Base-by-base conservation (phyloP, 192 early-diverging fungal species). In the Podila clonocystis region DNA sequence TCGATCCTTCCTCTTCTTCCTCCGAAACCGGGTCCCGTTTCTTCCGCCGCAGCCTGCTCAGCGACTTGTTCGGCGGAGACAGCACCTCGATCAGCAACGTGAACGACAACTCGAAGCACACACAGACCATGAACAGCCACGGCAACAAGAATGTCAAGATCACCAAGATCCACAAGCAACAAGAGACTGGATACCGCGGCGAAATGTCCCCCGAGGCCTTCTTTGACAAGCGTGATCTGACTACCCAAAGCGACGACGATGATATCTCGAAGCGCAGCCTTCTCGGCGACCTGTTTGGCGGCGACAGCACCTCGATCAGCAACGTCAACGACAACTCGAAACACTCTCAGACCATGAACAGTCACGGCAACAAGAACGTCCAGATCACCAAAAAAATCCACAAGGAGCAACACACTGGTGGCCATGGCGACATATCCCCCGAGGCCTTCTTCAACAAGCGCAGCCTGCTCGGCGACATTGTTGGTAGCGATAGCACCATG, bases 51-150 rank as follows among this genome's bases (percentile, higher is more conserved):
- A 59, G 67, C 26, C 50, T 75, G 2, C 41, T 68, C 0, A 55
- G 63, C 5, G 67, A 34, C 7, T 38, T 75, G n/a, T 29, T 68
- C 28, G 61, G 73, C 30, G 55, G 52, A 1, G 30, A 64, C 57
- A 55, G 58, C 13, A 67, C 58, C 22, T n/a, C 50, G 26, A 75
- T 68, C 31, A 50, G 34, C 30, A 69, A 70, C 45, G 58, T 70
- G 24, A 60, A 76, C 33, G 74, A 76, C 31, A 76, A 70, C 62
- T 76, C 67, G 63, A 57, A 76, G 59, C 38, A 70, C 13, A 24
- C 17, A 4, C 58, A 70, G 41, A 62, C 68, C 22, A 50, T 48
- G 68, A 70, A 62, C 68, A 33, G 59, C 12, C 59, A 70, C 7
- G 68, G 45, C 4, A 61, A 61, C 26, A 61, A 61, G 59, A 61